Evolutionary conservation across 2,329 filamentous ascomycete species (phyloP).

Genomic region (Diaporthe nobilis): DNA sequence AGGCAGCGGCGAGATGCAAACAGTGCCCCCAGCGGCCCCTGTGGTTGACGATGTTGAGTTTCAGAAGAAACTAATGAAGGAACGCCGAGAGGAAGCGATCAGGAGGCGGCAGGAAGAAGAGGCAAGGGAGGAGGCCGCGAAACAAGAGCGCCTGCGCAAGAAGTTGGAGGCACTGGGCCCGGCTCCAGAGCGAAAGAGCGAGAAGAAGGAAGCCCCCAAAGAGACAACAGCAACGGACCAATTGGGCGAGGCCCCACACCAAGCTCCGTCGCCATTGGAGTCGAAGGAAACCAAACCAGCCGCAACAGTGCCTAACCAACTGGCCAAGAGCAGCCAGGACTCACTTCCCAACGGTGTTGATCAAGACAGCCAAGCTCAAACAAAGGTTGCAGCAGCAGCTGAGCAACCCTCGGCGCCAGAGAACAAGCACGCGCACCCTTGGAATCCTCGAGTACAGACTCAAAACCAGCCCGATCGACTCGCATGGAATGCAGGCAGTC

Average conservation of each 20-base stretch:
- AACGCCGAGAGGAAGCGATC: slow-evolving; percentile 77
- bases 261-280: background rate
- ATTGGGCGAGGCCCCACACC: slow-evolving; percentile 41
- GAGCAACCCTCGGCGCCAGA: slow-evolving; percentile 44
- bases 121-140: slow-evolving; percentile 79
- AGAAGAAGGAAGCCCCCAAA: slow-evolving; percentile 66
- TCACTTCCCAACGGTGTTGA: slow-evolving; percentile 42
- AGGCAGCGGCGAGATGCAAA: slow-evolving; percentile 49
- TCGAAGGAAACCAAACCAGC: slow-evolving; percentile 44
- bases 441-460: slow-evolving; percentile 53
- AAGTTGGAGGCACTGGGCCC: slow-evolving; percentile 81
- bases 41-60: slow-evolving; percentile 70
- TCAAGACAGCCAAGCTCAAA: slow-evolving; percentile 40
- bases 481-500: slow-evolving; percentile 63
- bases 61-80: slow-evolving; percentile 81
- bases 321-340: slow-evolving; percentile 39
- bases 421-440: slow-evolving; percentile 53
- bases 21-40: slow-evolving; percentile 49
- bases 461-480: slow-evolving; percentile 63
- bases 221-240: slow-evolving; percentile 54
- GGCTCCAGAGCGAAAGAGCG: slow-evolving; percentile 71
- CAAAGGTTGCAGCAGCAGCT: slow-evolving; percentile 1
- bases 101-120: slow-evolving; percentile 78
- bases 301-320: slow-evolving; percentile 42
- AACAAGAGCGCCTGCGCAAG: slow-evolving; percentile 77